Percentiles rank a stretch among this genome's conserved stretches.
Conservation (phyloP, 805 yeast genomes). For the Ogataea henricii region DNA sequence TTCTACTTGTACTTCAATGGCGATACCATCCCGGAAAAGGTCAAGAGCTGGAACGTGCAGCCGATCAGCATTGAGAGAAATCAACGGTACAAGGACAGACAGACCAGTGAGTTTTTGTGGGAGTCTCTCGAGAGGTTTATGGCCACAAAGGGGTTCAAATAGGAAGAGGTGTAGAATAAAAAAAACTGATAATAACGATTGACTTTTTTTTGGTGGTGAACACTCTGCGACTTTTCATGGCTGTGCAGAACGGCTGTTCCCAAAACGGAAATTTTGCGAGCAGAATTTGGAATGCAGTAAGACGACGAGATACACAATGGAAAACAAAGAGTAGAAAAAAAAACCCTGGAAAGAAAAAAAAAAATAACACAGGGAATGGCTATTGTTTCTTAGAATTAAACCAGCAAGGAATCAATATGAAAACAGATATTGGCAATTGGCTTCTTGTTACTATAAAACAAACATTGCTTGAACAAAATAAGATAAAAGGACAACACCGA, state of each 20-base stretch:
- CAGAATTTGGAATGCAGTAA: slow-evolving; percentile 5
- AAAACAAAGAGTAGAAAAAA: no score
- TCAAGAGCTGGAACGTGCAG: slow-evolving; percentile 88
- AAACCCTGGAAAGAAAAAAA: background rate
- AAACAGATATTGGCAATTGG: no score
- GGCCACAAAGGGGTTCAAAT: slow-evolving; percentile 61
- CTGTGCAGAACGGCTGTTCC: background rate
- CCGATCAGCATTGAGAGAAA: slow-evolving; percentile 76
- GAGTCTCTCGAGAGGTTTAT: slow-evolving; percentile 74
- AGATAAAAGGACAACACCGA: slow-evolving; percentile 4
- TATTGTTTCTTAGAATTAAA: no score
- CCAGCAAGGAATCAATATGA: no score
- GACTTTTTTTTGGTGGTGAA: no score
- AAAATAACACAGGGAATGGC: background rate
- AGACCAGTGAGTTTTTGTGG: slow-evolving; percentile 86
- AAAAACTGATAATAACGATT: no score
- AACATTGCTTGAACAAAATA: slow-evolving; percentile 1
- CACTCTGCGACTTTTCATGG: no score
- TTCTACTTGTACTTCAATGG: slow-evolving; percentile 75
- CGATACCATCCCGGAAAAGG: slow-evolving; percentile 73
- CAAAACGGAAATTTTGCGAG: background rate
- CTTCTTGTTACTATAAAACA: slow-evolving; percentile 6
- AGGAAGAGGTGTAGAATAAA: no score
- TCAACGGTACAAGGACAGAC: slow-evolving; percentile 84
- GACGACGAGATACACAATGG: background rate